These are phyloP conservation scores for Chenopodium quinoa DNA, from an alignment of 148 eudicot species.

Conservation along the genomic window DNA sequence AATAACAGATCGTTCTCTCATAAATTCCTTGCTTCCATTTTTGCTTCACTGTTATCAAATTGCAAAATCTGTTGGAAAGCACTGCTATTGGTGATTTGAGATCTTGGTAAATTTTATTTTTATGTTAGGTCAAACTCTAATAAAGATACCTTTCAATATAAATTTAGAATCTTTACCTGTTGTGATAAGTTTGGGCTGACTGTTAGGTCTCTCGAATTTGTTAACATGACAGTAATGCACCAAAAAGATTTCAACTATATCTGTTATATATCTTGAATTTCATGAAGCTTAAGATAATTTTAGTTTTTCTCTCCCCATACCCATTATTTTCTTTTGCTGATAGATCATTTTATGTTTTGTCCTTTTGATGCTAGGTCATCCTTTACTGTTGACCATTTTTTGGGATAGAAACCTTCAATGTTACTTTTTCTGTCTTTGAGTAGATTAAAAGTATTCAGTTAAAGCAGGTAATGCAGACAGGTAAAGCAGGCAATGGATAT, in stretches of 20 bases:
- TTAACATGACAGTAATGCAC: neutral
- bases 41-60: neutral
- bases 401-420: no score
- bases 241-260: neutral
- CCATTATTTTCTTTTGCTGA: no score
- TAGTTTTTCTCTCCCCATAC: no score
- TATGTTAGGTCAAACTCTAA: neutral
- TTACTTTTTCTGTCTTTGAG: neutral
- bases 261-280: neutral
- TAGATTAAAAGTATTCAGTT: neutral
- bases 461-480: neutral
- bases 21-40: neutral
- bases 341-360: no score
- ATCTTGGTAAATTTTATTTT: neutral
- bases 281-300: no score
- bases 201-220: neutral
- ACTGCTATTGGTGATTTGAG: neutral
- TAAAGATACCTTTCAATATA: neutral
- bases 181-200: neutral
- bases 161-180: neutral
- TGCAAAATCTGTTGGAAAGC: neutral
- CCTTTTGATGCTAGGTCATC: no score
- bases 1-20: neutral
- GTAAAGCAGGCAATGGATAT: neutral
- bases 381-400: no score